These are phyloP conservation scores for Parathielavia appendiculata DNA, from an alignment of 495 filamentous ascomycete species.

Conservation along the genomic window DNA sequence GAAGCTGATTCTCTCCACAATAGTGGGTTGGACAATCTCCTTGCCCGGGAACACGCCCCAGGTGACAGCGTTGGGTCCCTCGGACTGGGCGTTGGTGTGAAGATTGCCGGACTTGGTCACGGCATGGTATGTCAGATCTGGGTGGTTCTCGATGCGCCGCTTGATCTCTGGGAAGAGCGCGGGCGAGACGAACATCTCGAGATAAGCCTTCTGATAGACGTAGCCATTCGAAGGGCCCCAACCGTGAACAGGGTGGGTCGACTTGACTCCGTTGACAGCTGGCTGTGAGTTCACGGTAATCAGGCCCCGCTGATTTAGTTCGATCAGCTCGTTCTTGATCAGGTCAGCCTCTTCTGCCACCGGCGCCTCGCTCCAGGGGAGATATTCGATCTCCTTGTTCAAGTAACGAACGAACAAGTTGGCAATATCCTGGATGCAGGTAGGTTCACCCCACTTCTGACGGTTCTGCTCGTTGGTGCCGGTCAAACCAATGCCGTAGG, in stretches of 20 bases:
- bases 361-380: slow-evolving; percentile 93
- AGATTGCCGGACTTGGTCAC: slow-evolving; percentile 76
- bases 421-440: slow-evolving; percentile 70
- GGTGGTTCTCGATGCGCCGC: slow-evolving; percentile 68
- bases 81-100: slow-evolving; percentile 74
- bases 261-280: slow-evolving; percentile 87
- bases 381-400: slow-evolving; percentile 66
- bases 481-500: slow-evolving; percentile 90
- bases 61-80: slow-evolving; percentile 92
- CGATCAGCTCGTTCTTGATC: slow-evolving; percentile 69
- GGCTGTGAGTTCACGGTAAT: slow-evolving; percentile 98
- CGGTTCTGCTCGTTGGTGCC: slow-evolving; percentile 97
- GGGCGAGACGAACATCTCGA: slow-evolving; percentile 83
- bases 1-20: slow-evolving; percentile 96
- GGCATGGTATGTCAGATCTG: slow-evolving; percentile 87
- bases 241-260: slow-evolving; percentile 77
- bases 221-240: slow-evolving; percentile 95
- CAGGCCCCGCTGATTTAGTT: slow-evolving; percentile 78
- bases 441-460: slow-evolving; percentile 89
- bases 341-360: slow-evolving; percentile 74
- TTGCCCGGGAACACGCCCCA: slow-evolving; percentile 99
- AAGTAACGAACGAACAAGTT: slow-evolving; percentile 80
- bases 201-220: slow-evolving; percentile 97
- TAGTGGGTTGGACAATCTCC: slow-evolving; percentile 99
- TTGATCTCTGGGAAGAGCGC: slow-evolving; percentile 73